A percentile compares a stretch with the other conserved stretches of the same genome.
These are phyloP conservation scores for Cenchrus americanus DNA, from an alignment of 176 grass and related monocot species.

Conservation along the genomic window DNA sequence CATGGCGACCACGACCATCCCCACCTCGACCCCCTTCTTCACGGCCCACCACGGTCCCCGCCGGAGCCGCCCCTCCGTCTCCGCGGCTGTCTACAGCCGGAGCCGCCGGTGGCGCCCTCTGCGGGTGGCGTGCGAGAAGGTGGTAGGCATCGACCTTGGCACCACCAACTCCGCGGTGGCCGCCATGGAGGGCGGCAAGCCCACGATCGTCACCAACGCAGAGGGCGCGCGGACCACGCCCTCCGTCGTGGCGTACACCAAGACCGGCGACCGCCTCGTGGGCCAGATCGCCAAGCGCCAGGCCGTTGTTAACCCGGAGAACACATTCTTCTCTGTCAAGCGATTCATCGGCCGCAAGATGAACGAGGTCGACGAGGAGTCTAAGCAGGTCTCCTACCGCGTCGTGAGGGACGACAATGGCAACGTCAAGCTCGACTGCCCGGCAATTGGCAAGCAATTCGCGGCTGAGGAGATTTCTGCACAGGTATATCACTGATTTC, in stretches of 20 bases:
- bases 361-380: conserved; percentile 76
- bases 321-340: conserved; percentile 84
- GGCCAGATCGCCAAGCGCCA: conserved; percentile 89
- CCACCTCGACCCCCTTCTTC: conserved; percentile 53
- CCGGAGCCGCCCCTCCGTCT: conserved; percentile 16
- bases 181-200: conserved; percentile 81
- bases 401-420: conserved; percentile 69
- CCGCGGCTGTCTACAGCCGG: conserved; percentile 43
- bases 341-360: conserved; percentile 80
- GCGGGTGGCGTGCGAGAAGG: conserved; percentile 69
- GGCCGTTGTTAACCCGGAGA: conserved; percentile 83
- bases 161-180: conserved; percentile 86
- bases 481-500: conserved; percentile 42
- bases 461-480: conserved; percentile 74
- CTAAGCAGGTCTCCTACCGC: conserved; percentile 77
- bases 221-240: conserved; percentile 85
- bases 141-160: conserved; percentile 80
- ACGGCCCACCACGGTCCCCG: conserved; percentile 13
- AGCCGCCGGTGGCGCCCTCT: conserved; percentile 53
- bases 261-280: conserved; percentile 69
- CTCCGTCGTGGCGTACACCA: conserved; percentile 81
- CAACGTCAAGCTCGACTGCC: conserved; percentile 79
- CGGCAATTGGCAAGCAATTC: conserved; percentile 71
- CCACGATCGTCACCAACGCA: conserved; percentile 83
- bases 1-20: conserved; percentile 52